Conservation (phyloP, 257 asterid species). For the Solanum tacnaense region DNA sequence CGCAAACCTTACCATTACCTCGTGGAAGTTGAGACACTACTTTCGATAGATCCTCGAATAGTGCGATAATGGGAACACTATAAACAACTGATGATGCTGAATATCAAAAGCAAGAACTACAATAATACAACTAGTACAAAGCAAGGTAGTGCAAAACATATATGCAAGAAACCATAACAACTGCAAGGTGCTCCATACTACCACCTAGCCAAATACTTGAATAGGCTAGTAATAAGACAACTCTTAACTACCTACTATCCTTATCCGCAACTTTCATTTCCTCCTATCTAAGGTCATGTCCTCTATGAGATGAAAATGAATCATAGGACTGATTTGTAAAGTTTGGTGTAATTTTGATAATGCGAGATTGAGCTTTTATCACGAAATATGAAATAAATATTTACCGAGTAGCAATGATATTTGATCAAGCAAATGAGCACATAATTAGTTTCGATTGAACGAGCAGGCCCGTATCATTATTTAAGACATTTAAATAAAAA, state of each 20-base stretch:
- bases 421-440: background rate
- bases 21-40: background rate
- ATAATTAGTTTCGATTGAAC: background rate
- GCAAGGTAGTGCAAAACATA: too few species aligned
- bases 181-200: background rate
- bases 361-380: background rate
- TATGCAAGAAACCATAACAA: background rate
- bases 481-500: too few species aligned
- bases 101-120: background rate
- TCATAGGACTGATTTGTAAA: background rate
- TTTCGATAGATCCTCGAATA: rapidly evolving
- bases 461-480: background rate
- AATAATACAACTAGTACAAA: background rate
- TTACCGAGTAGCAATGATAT: background rate
- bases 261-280: background rate
- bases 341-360: background rate
- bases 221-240: background rate
- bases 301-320: background rate
- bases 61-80: too few species aligned
- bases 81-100: background rate
- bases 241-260: background rate
- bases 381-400: background rate
- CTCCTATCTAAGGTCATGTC: background rate
- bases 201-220: background rate
- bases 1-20: too few species aligned